phyloP scores from a whole-genome alignment of 768 basidiomycete species.

The Multifurca ochricompacta region DNA sequence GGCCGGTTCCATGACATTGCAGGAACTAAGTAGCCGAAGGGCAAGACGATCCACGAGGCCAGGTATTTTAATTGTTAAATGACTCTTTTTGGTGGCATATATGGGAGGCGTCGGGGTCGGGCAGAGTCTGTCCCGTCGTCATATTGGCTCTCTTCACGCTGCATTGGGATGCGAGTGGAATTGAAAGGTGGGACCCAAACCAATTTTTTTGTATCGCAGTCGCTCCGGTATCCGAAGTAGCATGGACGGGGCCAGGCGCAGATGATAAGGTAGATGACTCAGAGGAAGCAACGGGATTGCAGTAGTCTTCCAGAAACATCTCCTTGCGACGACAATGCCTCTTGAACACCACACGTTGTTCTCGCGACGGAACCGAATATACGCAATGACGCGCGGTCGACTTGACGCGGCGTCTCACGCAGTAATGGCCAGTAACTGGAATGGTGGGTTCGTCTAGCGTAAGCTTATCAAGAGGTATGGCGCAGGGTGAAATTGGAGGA shows the following conservation, averaged over 20 bases:
- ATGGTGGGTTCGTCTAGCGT: neutral
- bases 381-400: neutral
- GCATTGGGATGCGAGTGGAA: neutral
- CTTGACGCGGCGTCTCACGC: neutral
- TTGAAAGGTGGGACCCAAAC: neutral
- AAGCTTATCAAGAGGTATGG: neutral
- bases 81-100: neutral
- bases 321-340: neutral
- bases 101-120: neutral
- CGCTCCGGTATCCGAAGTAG: neutral
- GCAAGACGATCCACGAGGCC: slow-evolving; percentile 7
- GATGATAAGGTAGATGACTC: neutral
- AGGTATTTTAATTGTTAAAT: slow-evolving; percentile 8
- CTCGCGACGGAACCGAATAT: slow-evolving; percentile 4
- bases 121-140: neutral
- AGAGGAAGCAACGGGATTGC: neutral
- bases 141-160: neutral
- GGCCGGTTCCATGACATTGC: neutral
- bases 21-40: neutral
- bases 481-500: neutral
- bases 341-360: slow-evolving; percentile 3
- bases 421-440: neutral
- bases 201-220: neutral
- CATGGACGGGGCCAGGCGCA: neutral
- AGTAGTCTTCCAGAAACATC: neutral